A percentile compares a stretch with the other conserved stretches of the same genome.
Evolutionary conservation across 768 basidiomycete genomes (phyloP).

Genomic region (Collybiopsis luxurians): DNA sequence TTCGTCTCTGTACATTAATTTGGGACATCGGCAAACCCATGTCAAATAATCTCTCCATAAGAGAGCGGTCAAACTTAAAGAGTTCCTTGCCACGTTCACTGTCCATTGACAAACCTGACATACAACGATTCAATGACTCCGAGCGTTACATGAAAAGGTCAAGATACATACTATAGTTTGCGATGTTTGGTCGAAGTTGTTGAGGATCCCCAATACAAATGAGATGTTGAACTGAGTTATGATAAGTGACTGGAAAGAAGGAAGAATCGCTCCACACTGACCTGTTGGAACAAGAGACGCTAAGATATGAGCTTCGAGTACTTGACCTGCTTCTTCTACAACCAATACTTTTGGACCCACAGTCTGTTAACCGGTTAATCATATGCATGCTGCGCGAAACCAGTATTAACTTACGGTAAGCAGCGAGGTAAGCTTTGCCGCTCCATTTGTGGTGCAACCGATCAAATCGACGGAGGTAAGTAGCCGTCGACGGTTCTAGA

Average conservation of each 20-base stretch:
- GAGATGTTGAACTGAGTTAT: conserved; percentile 54
- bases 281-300: conserved; percentile 55
- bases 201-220: conserved; percentile 81
- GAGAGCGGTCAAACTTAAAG: conserved; percentile 67
- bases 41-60: conserved; percentile 70
- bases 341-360: conserved; percentile 59
- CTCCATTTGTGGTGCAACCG: conserved; percentile 78
- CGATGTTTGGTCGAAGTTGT: conserved; percentile 68
- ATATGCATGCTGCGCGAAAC: not conserved
- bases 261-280: not conserved
- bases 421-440: conserved; percentile 61
- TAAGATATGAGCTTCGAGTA: conserved; percentile 75
- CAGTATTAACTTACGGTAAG: conserved; percentile 42
- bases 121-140: not conserved
- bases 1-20: conserved; percentile 70
- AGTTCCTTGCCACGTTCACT: conserved; percentile 50
- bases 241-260: not conserved
- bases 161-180: conserved; percentile 55
- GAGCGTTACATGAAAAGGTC: too few relatives aligned
- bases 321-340: conserved; percentile 82
- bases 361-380: conserved; percentile 32
- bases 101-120: conserved; percentile 65
- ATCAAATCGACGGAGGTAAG: conserved; percentile 57
- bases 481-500: conserved; percentile 55
- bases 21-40: conserved; percentile 63